Percentiles rank a stretch among this genome's conserved stretches.
phyloP scores from a whole-genome alignment of 768 basidiomycete genomes.

The Boletellus sp. region DNA sequence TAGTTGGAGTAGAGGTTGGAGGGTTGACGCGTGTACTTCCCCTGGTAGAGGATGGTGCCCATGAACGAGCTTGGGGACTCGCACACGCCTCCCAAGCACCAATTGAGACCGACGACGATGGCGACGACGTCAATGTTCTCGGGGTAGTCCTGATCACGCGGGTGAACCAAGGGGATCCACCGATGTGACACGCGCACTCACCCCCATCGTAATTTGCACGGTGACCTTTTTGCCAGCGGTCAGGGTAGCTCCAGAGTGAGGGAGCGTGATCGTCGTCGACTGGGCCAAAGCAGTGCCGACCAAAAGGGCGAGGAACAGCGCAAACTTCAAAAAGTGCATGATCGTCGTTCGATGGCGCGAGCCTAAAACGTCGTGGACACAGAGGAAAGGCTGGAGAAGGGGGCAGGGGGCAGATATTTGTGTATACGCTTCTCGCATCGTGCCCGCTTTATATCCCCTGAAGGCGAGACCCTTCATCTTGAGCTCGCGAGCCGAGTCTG shows the following conservation, averaged over 20 bases:
- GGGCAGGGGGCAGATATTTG: background rate
- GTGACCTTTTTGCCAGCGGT: constrained; percentile 3
- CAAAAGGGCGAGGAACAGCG: constrained; percentile 14
- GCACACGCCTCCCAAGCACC: constrained; percentile 24
- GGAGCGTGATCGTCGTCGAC: constrained; percentile 2
- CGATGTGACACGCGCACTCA: background rate
- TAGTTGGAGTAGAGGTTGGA: constrained; percentile 30
- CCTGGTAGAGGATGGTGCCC: constrained; percentile 35
- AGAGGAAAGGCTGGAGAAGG: too few species aligned
- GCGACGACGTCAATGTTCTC: constrained; percentile 27
- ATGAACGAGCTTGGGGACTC: constrained; percentile 21
- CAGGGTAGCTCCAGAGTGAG: constrained; percentile 1
- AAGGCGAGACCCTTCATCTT: background rate
- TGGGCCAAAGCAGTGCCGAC: constrained; percentile 11
- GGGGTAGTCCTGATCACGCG: constrained; percentile 11
- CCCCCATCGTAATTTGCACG: constrained; percentile 10
- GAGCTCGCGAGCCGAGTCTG: background rate
- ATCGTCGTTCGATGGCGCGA: background rate
- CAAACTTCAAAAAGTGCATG: constrained; percentile 17
- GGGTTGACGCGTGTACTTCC: constrained; percentile 26
- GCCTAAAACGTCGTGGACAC: background rate
- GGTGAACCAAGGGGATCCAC: background rate
- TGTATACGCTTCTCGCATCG: too few species aligned
- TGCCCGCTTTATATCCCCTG: constrained; percentile 17
- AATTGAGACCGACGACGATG: constrained; percentile 31